Conservation (phyloP, 768 basidiomycete genomes). For the Rhodosporidiobolus sp. region DNA sequence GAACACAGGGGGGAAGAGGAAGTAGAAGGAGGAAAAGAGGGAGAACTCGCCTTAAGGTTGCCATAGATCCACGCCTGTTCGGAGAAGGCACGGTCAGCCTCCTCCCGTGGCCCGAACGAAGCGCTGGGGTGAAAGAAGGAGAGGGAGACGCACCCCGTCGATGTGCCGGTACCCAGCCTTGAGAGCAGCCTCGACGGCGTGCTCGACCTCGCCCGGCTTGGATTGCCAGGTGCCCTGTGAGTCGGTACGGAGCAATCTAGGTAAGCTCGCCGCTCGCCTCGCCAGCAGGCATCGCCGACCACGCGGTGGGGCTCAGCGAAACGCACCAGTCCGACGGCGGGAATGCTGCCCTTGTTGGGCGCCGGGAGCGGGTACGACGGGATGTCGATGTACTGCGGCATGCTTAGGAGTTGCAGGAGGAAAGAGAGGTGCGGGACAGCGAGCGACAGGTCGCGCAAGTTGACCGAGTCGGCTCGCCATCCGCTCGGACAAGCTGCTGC, state of each 20-base stretch:
- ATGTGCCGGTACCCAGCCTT: constrained; percentile 60
- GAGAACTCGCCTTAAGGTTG: background rate
- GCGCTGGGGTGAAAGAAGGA: constrained; percentile 44
- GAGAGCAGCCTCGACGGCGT: constrained; percentile 72
- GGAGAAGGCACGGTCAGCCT: constrained; percentile 43
- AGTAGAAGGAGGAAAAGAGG: background rate
- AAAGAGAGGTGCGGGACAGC: background rate
- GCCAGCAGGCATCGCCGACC: rapidly evolving
- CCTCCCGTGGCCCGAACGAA: constrained; percentile 47
- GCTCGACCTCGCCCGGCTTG: constrained; percentile 59
- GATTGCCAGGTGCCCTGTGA: constrained; percentile 38
- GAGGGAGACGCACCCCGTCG: constrained; percentile 56
- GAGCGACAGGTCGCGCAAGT: background rate
- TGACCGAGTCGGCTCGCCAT: no score
- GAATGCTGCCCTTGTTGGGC: constrained; percentile 57
- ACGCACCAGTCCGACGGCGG: constrained; percentile 13
- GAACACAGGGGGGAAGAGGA: constrained; percentile 6
- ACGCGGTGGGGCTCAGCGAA: background rate
- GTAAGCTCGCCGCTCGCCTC: background rate
- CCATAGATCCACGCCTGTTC: background rate
- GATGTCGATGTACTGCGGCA: constrained; percentile 20
- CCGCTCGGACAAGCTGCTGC: no score
- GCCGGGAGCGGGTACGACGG: constrained; percentile 59
- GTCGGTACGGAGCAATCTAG: no score
- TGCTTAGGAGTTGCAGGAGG: no score